phyloP scores from a whole-genome alignment of 805 yeast species.

The Candida verbasci region DNA sequence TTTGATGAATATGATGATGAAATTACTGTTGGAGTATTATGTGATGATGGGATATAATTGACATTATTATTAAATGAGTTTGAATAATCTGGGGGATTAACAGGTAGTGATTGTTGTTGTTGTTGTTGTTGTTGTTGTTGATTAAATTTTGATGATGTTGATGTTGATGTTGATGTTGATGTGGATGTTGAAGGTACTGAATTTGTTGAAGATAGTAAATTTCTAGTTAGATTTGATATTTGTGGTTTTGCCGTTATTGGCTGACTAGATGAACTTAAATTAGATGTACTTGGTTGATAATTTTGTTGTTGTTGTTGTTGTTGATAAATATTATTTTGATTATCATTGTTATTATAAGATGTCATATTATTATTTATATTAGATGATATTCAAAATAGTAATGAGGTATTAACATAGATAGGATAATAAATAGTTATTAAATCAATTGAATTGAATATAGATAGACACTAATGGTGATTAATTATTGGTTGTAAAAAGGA shows the following conservation, averaged over 20 bases:
- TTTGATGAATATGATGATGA: slow-evolving; percentile 40
- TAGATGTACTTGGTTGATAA: not conserved
- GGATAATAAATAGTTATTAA: no score
- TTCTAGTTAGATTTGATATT: slow-evolving; percentile 30
- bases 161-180: slow-evolving; percentile 2
- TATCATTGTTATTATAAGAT: not conserved
- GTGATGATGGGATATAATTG: slow-evolving; percentile 37
- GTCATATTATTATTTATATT: not conserved
- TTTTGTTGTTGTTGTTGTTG: not conserved
- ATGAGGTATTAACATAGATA: no score
- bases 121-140: slow-evolving; percentile 7
- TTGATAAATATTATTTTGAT: not conserved
- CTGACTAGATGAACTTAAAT: slow-evolving; percentile 4
- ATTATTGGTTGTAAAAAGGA: no score
- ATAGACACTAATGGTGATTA: no score
- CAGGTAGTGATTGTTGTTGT: not conserved
- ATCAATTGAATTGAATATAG: no score
- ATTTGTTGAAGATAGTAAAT: slow-evolving; percentile 17
- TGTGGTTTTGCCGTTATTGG: no score
- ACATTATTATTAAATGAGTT: slow-evolving; percentile 11
- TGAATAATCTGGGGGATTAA: slow-evolving; percentile 1
- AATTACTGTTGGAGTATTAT: slow-evolving; percentile 40
- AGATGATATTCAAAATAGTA: not conserved
- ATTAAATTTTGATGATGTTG: slow-evolving; percentile 9
- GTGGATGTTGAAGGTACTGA: no score